Evolutionary conservation across 495 filamentous ascomycete genomes (phyloP).

Genomic region (Schizothecium vesticola): DNA sequence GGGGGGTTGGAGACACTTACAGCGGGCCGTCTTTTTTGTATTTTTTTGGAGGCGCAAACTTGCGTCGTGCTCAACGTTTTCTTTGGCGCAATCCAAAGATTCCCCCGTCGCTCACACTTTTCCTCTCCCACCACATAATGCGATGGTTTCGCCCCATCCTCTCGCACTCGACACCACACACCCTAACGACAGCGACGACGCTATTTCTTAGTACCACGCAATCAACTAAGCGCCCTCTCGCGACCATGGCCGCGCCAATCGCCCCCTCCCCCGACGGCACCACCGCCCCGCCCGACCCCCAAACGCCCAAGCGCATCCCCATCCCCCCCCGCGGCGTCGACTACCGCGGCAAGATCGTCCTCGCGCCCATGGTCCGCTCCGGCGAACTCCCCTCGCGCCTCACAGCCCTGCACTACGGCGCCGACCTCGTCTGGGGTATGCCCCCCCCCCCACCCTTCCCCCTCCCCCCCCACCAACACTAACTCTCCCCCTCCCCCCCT

Average conservation of each 20-base stretch:
- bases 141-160: conserved; percentile 12
- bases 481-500: not conserved
- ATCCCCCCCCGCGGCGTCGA: conserved; percentile 88
- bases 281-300: conserved; percentile 49
- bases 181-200: not conserved
- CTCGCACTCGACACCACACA: not conserved
- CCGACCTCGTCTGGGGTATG: conserved; percentile 90
- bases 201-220: not conserved
- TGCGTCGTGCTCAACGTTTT: not conserved
- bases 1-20: not conserved
- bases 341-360: conserved; percentile 85
- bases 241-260: not conserved
- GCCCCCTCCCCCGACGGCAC: not conserved
- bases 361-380: conserved; percentile 95
- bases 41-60: not conserved
- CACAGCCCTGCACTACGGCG: conserved; percentile 84
- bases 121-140: not conserved
- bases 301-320: conserved; percentile 56
- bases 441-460: conserved; percentile 8
- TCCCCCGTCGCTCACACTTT: not conserved
- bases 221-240: not conserved
- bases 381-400: conserved; percentile 90
- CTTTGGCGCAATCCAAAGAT: not conserved
- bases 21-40: not conserved
- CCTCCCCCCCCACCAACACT: conserved; percentile 1